Conservation (phyloP, 805 yeast genomes). For the Ogataea populi-albae region DNA sequence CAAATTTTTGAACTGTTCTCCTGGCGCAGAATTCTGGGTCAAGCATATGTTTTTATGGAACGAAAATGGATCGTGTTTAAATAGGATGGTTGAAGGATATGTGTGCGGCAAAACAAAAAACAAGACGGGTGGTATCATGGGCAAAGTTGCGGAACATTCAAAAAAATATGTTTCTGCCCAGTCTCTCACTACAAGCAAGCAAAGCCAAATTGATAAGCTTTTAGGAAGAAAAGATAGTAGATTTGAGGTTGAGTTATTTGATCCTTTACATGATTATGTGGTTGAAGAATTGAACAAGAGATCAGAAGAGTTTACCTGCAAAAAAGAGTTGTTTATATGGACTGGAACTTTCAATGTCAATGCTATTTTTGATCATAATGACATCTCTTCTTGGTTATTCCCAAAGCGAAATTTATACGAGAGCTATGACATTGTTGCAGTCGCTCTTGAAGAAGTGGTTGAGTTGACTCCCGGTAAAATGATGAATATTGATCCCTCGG, state of each 20-base stretch:
- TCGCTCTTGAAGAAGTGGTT: constrained; percentile 88
- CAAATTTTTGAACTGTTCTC: constrained; percentile 37
- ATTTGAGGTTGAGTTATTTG: constrained; percentile 40
- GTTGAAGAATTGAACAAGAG: constrained; percentile 39
- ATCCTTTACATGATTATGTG: constrained; percentile 55
- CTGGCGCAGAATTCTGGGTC: constrained; percentile 32
- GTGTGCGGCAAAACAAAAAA: constrained; percentile 38
- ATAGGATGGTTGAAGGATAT: constrained; percentile 39
- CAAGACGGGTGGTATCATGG: constrained; percentile 44
- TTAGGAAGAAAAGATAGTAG: constrained; percentile 49
- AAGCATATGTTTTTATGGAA: constrained; percentile 47
- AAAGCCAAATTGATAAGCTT: constrained; percentile 39
- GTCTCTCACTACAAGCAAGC: constrained; percentile 22
- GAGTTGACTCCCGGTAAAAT: constrained; percentile 83
- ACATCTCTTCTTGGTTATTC: constrained; percentile 43
- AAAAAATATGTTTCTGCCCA: constrained; percentile 31
- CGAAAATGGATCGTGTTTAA: constrained; percentile 41
- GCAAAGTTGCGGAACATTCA: constrained; percentile 39
- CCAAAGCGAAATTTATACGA: constrained; percentile 37
- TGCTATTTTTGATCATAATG: constrained; percentile 44
- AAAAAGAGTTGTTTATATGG: constrained; percentile 41
- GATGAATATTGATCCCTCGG: constrained; percentile 68
- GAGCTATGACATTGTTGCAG: constrained; percentile 66
- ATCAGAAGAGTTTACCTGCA: constrained; percentile 38
- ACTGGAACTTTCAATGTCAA: constrained; percentile 56